Evolutionary conservation across 345 rosid genomes (phyloP).

Genomic region (Anacardium occidentale): DNA sequence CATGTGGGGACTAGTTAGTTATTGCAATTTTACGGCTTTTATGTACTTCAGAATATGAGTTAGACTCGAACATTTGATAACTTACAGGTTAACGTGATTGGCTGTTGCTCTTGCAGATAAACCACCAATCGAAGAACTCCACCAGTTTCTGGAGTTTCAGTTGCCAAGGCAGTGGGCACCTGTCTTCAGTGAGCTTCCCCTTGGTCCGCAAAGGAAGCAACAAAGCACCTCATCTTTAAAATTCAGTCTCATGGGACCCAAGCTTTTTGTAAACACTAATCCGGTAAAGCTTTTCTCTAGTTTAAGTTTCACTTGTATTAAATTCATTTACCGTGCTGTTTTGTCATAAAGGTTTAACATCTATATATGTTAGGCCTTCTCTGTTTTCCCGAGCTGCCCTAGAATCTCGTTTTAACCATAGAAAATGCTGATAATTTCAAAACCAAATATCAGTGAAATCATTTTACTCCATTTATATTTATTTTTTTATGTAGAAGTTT

Average conservation of each 20-base stretch:
- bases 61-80: neutral
- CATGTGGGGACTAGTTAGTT: neutral
- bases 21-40: neutral
- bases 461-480: too few species aligned
- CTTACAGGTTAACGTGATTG: neutral
- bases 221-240: constrained; percentile 67
- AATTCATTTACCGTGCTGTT: neutral
- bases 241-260: constrained; percentile 90
- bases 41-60: neutral
- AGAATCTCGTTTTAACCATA: neutral
- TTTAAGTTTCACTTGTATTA: neutral
- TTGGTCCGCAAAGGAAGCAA: constrained; percentile 86
- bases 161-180: constrained; percentile 98
- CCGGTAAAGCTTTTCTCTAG: constrained; percentile 47
- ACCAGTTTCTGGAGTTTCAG: constrained; percentile 95
- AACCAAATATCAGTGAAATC: neutral
- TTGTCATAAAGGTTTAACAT: neutral
- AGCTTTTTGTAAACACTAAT: constrained; percentile 76
- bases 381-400: neutral
- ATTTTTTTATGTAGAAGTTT: neutral
- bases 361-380: neutral
- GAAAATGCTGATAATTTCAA: neutral
- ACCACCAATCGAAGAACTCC: constrained; percentile 89
- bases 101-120: constrained; percentile 56
- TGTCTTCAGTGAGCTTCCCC: constrained; percentile 92